phyloP scores from a whole-genome alignment of 371 early-diverging fungal species.

The Apophysomyces sp. region DNA sequence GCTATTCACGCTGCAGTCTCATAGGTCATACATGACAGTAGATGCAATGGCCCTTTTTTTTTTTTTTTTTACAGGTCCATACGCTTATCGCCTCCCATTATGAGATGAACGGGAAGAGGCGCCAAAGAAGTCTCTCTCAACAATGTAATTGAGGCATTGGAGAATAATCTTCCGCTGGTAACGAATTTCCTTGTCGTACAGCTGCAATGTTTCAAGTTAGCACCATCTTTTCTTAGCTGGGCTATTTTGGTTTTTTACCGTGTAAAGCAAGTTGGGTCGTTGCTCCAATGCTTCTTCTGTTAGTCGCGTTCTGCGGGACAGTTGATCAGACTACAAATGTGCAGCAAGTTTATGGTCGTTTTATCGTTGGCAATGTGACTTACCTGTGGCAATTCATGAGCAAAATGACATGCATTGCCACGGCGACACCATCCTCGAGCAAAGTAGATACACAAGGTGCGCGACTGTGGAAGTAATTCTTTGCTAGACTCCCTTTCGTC shows the following conservation, averaged over 20 bases:
- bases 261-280: neutral
- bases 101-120: neutral
- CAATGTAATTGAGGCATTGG: neutral
- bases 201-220: neutral
- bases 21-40: no score
- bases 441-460: neutral
- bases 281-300: constrained; percentile 1
- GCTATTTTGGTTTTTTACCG: neutral
- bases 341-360: neutral
- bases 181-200: constrained; percentile 1
- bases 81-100: neutral
- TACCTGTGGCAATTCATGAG: constrained; percentile 1
- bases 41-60: no score
- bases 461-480: neutral
- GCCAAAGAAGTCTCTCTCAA: neutral
- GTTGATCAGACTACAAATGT: neutral
- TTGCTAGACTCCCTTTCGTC: neutral
- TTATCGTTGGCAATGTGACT: neutral
- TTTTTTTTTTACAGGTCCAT: neutral
- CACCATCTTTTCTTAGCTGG: neutral
- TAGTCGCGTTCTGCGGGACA: neutral
- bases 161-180: neutral
- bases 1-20: no score
- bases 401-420: neutral
- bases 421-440: constrained; percentile 1